Base-by-base conservation (phyloP, 1,139 yeast species). In the Scheffersomyces parashehatae region DNA sequence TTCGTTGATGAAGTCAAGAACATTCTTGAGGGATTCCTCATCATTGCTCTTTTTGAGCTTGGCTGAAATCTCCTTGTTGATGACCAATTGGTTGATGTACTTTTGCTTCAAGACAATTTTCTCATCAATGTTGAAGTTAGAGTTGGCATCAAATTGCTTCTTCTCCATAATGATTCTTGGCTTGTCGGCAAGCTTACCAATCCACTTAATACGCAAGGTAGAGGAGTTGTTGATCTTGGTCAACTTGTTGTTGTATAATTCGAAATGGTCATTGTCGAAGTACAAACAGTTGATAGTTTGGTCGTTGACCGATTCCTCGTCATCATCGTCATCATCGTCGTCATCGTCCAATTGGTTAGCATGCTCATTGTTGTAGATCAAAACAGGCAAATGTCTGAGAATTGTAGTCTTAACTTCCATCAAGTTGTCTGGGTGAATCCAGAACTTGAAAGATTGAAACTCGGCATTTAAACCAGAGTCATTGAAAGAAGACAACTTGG, bases 321-420 rank as follows among this genome's bases (percentile, higher is more conserved):
- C 38, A 38, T 46, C 51, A 9, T 54, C 54, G 15, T 56, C 58
- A 14, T 58, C 55, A 9, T 50, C 55, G 16, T 53, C 56, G 6
- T 54, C 62, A 11, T 58, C 62, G 16, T 56, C 61, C 20, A 31
- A 14, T 14, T 6, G 35, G 24, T 11, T 14, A n/a, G 28, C 28
- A 12, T 62, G 64, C 43, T 63, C 65, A 36, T 68, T 67, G 50
- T 81, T 82, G 64, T 89, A 93, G 39, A 93, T 87, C 50, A 93
- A 76, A 4, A 91, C 95, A 0, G 99, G 99, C 54, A 93, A 79
- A 58, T 90, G 96, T 64, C 98, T 85, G 60, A 93, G 78, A 52
- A 93, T 88, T 51, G 90, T 83, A 20, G 98, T 89, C 69, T 93
- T 93, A 45, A 90, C 96, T 67, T 93, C 98, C 97, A 91, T 91